Evolutionary conservation across 1,284 basidiomycete species (phyloP).

Genomic region (Malassezia furfur): DNA sequence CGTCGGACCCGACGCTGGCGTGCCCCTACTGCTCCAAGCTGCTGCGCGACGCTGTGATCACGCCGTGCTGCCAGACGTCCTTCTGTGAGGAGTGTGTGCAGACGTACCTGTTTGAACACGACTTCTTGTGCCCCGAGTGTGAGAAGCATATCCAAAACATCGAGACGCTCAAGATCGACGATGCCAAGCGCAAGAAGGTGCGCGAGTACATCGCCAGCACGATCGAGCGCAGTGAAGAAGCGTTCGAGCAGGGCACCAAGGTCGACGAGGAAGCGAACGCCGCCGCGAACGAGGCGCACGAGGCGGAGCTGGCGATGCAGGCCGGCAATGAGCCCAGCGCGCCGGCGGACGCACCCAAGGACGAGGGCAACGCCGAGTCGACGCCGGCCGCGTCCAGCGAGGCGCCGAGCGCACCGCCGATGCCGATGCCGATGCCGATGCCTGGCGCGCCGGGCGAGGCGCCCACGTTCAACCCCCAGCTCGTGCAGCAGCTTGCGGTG

Average conservation of each 20-base stretch:
- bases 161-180: slow-evolving; percentile 35
- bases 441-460: slow-evolving; percentile 8
- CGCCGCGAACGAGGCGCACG: slow-evolving; percentile 12
- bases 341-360: background rate
- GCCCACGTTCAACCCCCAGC: slow-evolving; percentile 28
- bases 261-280: slow-evolving; percentile 25
- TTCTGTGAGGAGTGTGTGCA: slow-evolving; percentile 48
- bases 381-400: background rate
- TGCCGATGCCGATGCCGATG: background rate
- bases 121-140: slow-evolving; percentile 46
- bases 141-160: slow-evolving; percentile 41
- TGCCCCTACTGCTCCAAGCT: slow-evolving; percentile 44
- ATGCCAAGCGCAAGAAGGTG: slow-evolving; percentile 34
- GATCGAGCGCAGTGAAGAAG: slow-evolving; percentile 38
- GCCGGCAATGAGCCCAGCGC: background rate
- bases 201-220: slow-evolving; percentile 39
- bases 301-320: slow-evolving; percentile 11
- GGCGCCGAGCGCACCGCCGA: background rate
- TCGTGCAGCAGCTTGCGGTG: slow-evolving; percentile 43
- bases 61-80: slow-evolving; percentile 40
- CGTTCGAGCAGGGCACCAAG: slow-evolving; percentile 29
- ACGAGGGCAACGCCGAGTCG: background rate
- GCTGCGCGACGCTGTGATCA: slow-evolving; percentile 36
- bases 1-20: slow-evolving; percentile 37
- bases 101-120: slow-evolving; percentile 44